Evolutionary conservation across 352 stramenopile genomes (phyloP), one percentile per base, ranked within the genome.

Genomic region (Globisporangium emineosum): DNA sequence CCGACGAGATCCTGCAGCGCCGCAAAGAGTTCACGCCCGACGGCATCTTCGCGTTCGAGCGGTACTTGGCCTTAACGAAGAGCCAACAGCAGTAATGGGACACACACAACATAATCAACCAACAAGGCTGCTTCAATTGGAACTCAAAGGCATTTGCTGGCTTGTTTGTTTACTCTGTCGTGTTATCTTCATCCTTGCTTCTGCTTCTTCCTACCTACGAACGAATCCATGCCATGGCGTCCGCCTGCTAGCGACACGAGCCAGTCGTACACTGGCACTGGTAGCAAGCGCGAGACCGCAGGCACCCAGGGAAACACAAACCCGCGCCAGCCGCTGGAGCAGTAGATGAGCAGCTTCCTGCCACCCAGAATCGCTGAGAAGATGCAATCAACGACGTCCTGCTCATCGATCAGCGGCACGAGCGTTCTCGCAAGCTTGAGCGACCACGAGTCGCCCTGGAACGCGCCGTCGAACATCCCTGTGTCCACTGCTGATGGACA

Each of bases 201-300:
- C n/a, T 52, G 5, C 15, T 51, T 61, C 37, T 12, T 42, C 27
- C 57, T 42, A 1, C 84, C 81, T 1, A 88, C 78, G 53, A 93
- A 93, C 30, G 80, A 87, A 58, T 91, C 81, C 84, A 91, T 93
- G 42, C 82, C 84, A 42, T 86, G 70, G 35, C 86, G 63, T n/a
- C 82, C 84, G 13, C 84, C 84, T 21, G 73, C 77, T 21, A 93
- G 45, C 2, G 66, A 75, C 52, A 91, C 65, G n/a, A 90, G 63
- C 35, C 15, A 60, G 40, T 91, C 81, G 57, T 77, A 88, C 40
- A 82, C 45, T 23, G 71, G 54, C 42, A 88, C 71, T 21, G 84
- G 84, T n/a, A 93, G 64, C 30, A 88, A 55, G 21, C 81, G 69
- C n/a, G 76, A 71, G 19, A 90, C 25, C 21, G 50, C 67, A 6